These are phyloP conservation scores for Recurvomyces mirabilis DNA, from an alignment of 495 filamentous ascomycete genomes.

Conservation along the genomic window DNA sequence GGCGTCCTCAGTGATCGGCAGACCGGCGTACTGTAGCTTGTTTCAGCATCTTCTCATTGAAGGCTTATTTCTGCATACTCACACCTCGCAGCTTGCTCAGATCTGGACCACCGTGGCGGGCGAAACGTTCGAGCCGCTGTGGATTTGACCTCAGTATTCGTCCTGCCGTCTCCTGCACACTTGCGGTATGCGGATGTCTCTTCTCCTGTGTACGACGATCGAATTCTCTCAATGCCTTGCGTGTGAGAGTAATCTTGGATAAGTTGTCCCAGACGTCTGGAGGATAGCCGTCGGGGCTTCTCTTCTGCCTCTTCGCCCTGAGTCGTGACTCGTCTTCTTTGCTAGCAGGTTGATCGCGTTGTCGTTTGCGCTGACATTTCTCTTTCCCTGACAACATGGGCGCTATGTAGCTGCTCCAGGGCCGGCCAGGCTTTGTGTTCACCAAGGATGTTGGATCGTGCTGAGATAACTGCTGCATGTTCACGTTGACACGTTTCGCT, in stretches of 20 bases:
- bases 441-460: neutral
- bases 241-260: neutral
- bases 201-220: neutral
- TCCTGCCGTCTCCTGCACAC: neutral
- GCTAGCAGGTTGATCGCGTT: neutral
- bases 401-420: neutral
- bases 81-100: constrained; percentile 1
- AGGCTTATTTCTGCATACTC: neutral
- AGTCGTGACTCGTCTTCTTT: neutral
- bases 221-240: neutral
- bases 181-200: neutral
- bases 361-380: neutral
- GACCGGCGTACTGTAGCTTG: neutral
- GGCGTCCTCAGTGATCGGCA: neutral
- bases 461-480: neutral
- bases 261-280: neutral
- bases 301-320: neutral
- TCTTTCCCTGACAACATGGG: neutral
- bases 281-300: neutral
- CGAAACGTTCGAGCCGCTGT: neutral
- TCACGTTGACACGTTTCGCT: neutral
- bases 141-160: neutral
- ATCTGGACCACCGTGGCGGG: constrained; percentile 2
- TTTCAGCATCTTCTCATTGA: neutral
- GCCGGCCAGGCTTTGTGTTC: neutral